Conservation (phyloP, 2,329 filamentous ascomycete genomes). For the Fusarium dlaminii region DNA sequence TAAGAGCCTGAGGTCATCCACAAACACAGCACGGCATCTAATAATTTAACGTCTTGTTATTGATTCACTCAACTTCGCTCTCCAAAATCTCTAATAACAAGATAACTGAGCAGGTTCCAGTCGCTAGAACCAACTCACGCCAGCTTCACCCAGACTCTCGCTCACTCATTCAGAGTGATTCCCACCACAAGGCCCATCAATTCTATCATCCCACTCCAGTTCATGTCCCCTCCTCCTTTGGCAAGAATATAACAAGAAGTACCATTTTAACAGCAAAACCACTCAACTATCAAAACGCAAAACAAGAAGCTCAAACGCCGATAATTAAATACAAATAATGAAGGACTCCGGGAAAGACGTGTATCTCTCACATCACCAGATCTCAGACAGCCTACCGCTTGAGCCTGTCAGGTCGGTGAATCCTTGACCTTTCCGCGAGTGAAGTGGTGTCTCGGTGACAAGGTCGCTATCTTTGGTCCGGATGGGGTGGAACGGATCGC, state of each 20-base stretch:
- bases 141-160: neutral
- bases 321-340: slow-evolving; percentile 42
- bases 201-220: slow-evolving; percentile 24
- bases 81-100: slow-evolving; percentile 32
- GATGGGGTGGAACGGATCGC: slow-evolving; percentile 28
- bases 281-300: slow-evolving; percentile 8
- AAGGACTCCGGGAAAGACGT: slow-evolving; percentile 21
- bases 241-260: slow-evolving; percentile 21
- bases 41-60: slow-evolving; percentile 30
- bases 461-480: slow-evolving; percentile 26
- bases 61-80: slow-evolving; percentile 35
- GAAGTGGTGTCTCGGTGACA: slow-evolving; percentile 21
- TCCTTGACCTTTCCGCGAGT: slow-evolving; percentile 11
- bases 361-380: slow-evolving; percentile 12
- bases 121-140: neutral
- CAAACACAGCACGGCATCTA: neutral
- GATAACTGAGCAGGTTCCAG: slow-evolving; percentile 19
- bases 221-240: neutral
- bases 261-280: slow-evolving; percentile 16
- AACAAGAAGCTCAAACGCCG: slow-evolving; percentile 34
- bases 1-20: neutral
- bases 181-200: slow-evolving; percentile 7
- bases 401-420: slow-evolving; percentile 32
- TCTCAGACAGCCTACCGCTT: slow-evolving; percentile 18
- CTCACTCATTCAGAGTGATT: slow-evolving; percentile 7